Evolutionary conservation across 352 stramenopile genomes (phyloP).

Genomic region (Pythium rhizo-oryzae): DNA sequence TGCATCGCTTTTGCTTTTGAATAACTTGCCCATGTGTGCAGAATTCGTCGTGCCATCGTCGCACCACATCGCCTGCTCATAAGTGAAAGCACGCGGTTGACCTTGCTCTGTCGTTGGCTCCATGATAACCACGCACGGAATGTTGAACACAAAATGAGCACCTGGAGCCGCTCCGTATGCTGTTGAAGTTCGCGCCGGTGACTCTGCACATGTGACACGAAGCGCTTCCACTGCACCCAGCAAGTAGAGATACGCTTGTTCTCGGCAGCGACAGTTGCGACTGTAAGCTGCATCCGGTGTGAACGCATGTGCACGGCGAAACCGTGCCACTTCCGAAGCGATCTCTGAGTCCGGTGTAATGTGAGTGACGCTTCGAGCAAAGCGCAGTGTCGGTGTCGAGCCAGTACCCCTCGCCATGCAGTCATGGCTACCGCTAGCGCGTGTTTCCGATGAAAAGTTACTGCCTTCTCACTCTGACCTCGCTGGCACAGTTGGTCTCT

Average conservation of each 20-base stretch:
- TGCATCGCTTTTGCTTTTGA: not conserved
- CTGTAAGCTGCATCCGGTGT: slow-evolving; percentile 6
- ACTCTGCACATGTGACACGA: slow-evolving; percentile 21
- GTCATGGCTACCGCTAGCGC: not conserved
- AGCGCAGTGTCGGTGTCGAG: not conserved
- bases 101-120: slow-evolving; percentile 35
- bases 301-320: slow-evolving; percentile 8
- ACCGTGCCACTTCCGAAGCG: slow-evolving; percentile 15
- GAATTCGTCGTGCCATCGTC: not conserved
- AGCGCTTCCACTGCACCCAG: slow-evolving; percentile 34
- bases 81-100: slow-evolving; percentile 27
- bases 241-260: not conserved
- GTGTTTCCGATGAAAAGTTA: not conserved
- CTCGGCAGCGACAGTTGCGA: slow-evolving; percentile 14
- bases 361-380: slow-evolving; percentile 5
- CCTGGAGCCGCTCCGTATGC: slow-evolving; percentile 60
- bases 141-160: slow-evolving; percentile 56
- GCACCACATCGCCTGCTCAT: slow-evolving; percentile 32
- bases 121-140: slow-evolving; percentile 57
- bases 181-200: slow-evolving; percentile 47
- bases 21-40: slow-evolving; percentile 7
- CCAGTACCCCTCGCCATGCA: not conserved
- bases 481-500: not conserved
- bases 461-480: not conserved
- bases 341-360: slow-evolving; percentile 11